These are phyloP conservation scores for Arthrobotrys pseudoclavata DNA, from an alignment of 2,329 filamentous ascomycete species.

Conservation along the genomic window DNA sequence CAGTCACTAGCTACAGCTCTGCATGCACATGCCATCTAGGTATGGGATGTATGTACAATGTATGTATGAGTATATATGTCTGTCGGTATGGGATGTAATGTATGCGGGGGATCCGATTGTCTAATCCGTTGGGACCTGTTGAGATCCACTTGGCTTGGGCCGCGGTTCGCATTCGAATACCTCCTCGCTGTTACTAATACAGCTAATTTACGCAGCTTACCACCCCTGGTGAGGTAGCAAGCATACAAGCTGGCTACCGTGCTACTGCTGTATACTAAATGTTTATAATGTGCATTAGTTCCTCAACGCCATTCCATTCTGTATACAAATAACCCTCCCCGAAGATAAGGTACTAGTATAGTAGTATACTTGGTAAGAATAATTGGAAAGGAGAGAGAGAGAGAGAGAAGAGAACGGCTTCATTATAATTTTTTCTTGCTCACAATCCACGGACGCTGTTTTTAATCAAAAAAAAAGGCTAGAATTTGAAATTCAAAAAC, in stretches of 20 bases:
- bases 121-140: conserved; percentile 8
- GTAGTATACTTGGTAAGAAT: too few species aligned
- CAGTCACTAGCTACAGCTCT: not conserved
- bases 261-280: not conserved
- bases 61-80: not conserved
- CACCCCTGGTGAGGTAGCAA: not conserved
- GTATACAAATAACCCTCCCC: too few species aligned
- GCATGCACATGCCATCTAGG: conserved; percentile 4
- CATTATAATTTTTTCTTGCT: not conserved
- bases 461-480: conserved; percentile 11
- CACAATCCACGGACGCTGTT: conserved; percentile 20
- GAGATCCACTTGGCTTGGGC: not conserved
- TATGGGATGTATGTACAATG: not conserved
- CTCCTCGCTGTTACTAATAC: not conserved
- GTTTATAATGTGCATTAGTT: conserved; percentile 1
- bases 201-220: not conserved
- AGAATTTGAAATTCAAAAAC: not conserved
- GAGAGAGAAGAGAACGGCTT: not conserved
- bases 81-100: not conserved
- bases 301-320: not conserved
- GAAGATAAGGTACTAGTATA: too few species aligned
- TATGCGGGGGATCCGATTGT: not conserved
- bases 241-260: not conserved
- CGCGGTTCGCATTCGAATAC: not conserved
- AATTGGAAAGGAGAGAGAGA: not conserved